Percentiles rank a stretch among this genome's conserved stretches.
Conservation (phyloP, 768 basidiomycete species). For the Boletus edulis region DNA sequence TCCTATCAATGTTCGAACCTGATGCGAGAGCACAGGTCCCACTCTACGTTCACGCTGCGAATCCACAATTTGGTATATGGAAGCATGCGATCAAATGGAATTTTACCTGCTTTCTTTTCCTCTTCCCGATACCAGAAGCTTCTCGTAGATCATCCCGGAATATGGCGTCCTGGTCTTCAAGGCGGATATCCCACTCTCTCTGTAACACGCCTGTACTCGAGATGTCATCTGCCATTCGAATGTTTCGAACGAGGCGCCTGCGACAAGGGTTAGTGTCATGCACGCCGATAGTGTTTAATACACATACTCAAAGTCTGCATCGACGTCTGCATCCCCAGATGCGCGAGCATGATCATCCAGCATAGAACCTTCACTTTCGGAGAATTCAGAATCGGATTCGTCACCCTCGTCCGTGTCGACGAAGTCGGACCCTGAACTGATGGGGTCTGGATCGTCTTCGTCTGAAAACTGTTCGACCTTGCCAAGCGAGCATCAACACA, state of each 20-base stretch:
- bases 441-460: conserved; percentile 1
- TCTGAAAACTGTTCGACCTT: conserved; percentile 8
- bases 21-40: conserved; percentile 15
- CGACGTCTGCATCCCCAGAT: conserved; percentile 10
- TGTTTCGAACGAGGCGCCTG: conserved; percentile 5
- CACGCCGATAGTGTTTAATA: too few species aligned
- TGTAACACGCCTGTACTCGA: conserved; percentile 13
- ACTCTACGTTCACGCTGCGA: conserved; percentile 11
- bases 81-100: not conserved
- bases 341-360: not conserved
- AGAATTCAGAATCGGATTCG: conserved; percentile 9
- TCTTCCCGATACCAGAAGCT: conserved; percentile 69
- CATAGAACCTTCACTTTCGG: conserved; percentile 5
- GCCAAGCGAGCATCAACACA: not conserved
- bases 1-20: conserved; percentile 48
- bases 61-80: not conserved
- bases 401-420: conserved; percentile 1
- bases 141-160: conserved; percentile 63
- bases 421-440: conserved; percentile 7
- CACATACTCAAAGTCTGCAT: conserved; percentile 24
- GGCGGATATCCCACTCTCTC: conserved; percentile 7
- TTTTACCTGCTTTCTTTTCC: conserved; percentile 44
- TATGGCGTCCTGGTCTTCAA: conserved; percentile 60
- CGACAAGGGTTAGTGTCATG: not conserved
- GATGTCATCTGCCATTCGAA: conserved; percentile 7